Evolutionary conservation across 164 flowering plant species (phyloP), one percentile per base, ranked within the genome.

Genomic region (Tetracentron sinense): DNA sequence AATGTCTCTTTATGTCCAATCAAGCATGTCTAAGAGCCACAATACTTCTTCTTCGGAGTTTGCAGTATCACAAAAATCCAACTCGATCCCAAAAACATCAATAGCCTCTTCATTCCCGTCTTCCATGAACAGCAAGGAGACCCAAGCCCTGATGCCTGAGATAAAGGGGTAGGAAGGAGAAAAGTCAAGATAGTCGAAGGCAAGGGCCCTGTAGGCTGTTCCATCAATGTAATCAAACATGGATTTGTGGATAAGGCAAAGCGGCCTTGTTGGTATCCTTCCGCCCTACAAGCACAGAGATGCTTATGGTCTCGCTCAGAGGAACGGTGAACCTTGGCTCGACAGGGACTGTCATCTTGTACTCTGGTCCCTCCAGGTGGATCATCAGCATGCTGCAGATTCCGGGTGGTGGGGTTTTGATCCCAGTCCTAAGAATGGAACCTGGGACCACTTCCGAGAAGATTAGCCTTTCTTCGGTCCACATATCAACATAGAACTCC

Each of bases 1-100:
- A n/a, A n/a, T n/a, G n/a, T n/a, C 54, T 19, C 35, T 71, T 86
- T 75, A 86, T 65, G 79, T 82, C 97, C 97, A 92, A 67, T 92
- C 96, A 58, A 92, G 96, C 86, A 88, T 83, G 77, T 90, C 97
- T 15, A 92, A 67, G 33, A 92, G 80, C 96, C 98, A 88, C 59
- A 92, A 68, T 21, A 92, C 94, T 77, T 88, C 92, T 0, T 81
- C 83, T 74, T 87, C 82, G 5, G 86, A 71, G 69, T 69, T 86
- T 16, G 98, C 97, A 62, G 78, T 90, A 69, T 92, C 98, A 58
- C 88, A 81, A 69, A 92, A 92, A 68, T 92, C 98, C 76, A 92
- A 72, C 63, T 86, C 85, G 49, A 92, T 80, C 54, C 92, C 98
- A 65, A 88, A 88, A 11, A 92, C 97, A 82, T 86, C 83, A 53